These are phyloP conservation scores for Chrysoporthe deuterocubensis DNA, from an alignment of 2,329 filamentous ascomycete species.

Conservation along the genomic window DNA sequence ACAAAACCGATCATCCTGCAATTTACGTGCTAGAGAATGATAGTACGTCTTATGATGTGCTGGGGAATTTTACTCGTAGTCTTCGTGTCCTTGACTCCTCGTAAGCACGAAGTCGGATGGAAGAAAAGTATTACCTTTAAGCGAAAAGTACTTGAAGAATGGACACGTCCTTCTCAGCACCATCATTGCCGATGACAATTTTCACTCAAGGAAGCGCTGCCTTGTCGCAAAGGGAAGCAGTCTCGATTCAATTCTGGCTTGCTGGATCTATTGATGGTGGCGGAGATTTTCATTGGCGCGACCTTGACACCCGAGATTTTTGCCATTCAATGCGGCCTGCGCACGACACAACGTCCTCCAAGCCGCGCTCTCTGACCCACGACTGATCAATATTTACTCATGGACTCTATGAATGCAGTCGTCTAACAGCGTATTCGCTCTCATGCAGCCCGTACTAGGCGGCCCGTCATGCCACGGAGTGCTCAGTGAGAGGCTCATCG, in stretches of 20 bases:
- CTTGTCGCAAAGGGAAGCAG: not conserved
- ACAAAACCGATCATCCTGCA: not conserved
- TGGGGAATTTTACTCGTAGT: not conserved
- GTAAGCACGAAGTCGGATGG: not conserved
- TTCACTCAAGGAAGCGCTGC: not conserved
- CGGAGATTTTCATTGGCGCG: constrained; percentile 19
- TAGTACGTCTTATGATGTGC: not conserved
- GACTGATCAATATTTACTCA: not conserved
- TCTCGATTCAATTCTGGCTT: not conserved
- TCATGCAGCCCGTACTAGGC: not conserved
- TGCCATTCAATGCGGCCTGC: no score
- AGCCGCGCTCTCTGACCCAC: not conserved
- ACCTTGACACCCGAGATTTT: constrained; percentile 21
- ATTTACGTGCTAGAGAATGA: not conserved
- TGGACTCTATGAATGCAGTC: not conserved
- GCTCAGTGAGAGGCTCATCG: constrained; percentile 21
- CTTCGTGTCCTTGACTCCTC: not conserved
- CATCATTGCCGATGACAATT: not conserved
- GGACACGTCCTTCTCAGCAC: not conserved
- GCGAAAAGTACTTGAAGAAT: not conserved
- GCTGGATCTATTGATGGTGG: constrained; percentile 3
- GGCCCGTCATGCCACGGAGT: constrained; percentile 13
- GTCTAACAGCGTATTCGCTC: not conserved
- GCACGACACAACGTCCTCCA: not conserved
- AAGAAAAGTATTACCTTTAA: not conserved